phyloP scores from a whole-genome alignment of 1,284 basidiomycete species.

The Stygiomarasmius scandens region DNA sequence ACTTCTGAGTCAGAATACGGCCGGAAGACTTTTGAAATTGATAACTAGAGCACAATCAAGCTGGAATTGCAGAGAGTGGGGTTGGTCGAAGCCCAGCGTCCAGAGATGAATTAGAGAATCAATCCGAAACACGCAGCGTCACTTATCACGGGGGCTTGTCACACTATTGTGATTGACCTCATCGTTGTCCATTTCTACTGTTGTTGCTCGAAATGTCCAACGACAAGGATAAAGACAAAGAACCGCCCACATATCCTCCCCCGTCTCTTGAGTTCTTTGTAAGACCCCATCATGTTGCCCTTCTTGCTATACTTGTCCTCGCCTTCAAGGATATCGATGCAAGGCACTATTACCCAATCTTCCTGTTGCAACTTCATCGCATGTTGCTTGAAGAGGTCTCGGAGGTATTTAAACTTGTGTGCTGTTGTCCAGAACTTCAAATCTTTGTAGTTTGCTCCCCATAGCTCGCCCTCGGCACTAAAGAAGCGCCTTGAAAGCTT shows the following conservation, averaged over 20 bases:
- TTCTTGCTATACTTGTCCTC: conserved; percentile 62
- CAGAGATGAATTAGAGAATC: not conserved
- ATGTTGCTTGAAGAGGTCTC: conserved; percentile 64
- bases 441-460: conserved; percentile 12
- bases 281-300: conserved; percentile 68
- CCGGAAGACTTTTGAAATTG: not conserved
- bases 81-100: not conserved
- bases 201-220: not conserved
- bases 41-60: no score
- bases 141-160: not conserved
- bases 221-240: conserved; percentile 28
- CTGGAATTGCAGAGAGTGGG: not conserved
- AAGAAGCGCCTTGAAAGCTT: not conserved
- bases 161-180: not conserved
- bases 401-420: conserved; percentile 32
- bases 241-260: conserved; percentile 61
- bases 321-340: conserved; percentile 59
- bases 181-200: not conserved
- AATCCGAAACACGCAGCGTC: not conserved
- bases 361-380: conserved; percentile 64
- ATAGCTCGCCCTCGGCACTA: conserved; percentile 8
- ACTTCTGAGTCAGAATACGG: not conserved
- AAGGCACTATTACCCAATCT: conserved; percentile 54
- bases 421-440: not conserved
- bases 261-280: conserved; percentile 38